Evolutionary conservation across 192 early-diverging fungal species (phyloP).

Genomic region (Haplosporangium gracile): DNA sequence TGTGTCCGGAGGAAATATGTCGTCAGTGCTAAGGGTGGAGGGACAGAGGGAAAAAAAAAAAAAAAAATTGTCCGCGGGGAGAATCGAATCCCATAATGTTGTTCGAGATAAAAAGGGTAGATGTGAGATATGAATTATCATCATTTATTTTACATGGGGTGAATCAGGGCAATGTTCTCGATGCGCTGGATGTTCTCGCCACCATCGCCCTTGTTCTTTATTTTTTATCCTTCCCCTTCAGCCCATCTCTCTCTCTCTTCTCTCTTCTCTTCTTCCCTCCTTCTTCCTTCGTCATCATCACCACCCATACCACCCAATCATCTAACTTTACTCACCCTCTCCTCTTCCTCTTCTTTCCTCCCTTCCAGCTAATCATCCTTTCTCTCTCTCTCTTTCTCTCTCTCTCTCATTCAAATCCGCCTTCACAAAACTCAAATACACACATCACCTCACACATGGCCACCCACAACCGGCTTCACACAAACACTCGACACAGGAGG

Average conservation of each 20-base stretch:
- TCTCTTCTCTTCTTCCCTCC: neutral
- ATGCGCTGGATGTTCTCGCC: too few relatives aligned
- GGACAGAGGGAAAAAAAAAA: too few relatives aligned
- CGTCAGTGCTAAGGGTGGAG: too few relatives aligned
- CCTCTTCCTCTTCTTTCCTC: neutral
- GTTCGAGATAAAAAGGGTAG: too few relatives aligned
- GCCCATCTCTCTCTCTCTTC: conserved; percentile 9
- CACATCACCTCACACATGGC: neutral
- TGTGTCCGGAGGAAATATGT: too few relatives aligned
- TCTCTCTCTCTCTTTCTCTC: neutral
- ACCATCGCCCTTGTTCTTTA: neutral
- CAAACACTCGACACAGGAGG: neutral
- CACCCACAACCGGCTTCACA: neutral
- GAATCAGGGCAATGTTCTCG: too few relatives aligned
- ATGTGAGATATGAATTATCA: too few relatives aligned
- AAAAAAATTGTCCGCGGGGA: too few relatives aligned
- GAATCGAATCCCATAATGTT: too few relatives aligned
- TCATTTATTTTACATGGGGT: too few relatives aligned
- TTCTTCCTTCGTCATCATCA: neutral
- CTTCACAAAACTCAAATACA: neutral
- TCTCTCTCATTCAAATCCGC: neutral
- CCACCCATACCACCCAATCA: neutral
- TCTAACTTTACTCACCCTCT: neutral
- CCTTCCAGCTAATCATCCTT: too few relatives aligned
- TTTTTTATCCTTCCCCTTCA: neutral